Base-by-base conservation (phyloP, 768 basidiomycete genomes). In the Leccinum rimulosum region DNA sequence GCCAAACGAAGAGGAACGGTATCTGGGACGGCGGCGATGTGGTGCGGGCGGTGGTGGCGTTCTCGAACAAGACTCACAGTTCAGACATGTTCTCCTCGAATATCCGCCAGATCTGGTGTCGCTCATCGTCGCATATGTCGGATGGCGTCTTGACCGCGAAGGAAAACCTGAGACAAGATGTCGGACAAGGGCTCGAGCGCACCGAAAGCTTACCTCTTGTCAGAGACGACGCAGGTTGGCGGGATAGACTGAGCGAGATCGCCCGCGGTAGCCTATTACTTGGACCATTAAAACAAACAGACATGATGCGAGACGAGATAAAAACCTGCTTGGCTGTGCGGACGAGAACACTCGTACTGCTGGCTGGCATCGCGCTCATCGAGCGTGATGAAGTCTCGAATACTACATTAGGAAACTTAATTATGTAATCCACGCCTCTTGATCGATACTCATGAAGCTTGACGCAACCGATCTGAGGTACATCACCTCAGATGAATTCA, bases 381-480 rank as follows among this genome's bases (percentile, higher is more conserved):
- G 25, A 25, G 25, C 25, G n/a, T 7, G 15, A 38, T 38, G 1
- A n/a, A 43, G n/a, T 43, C 40, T 43, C 40, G 17, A n/a, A 43
- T 19, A 11, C 45, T 22, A n/a, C 43, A n/a, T 22, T 47, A 47
- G 45, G 19, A 19, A 31, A 12, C 6, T n/a, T 40, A 38, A 10
- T 45, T 17, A 47, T 40, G 12, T 31, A n/a, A 51, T 15, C 54
- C 57, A 58, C 59, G 53, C 51, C 8, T 36, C 49, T 40, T 52
- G 56, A 49, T 31, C 33, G 27, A 19, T 17, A 49, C 48, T 31
- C 53, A 97, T 97, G 95, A 95, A 92, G 78, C 82, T 98, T 54
- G 94, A 97, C 73, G 93, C 91, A 22, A 94, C 92, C 19, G 97
- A 98, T 78, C 80, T 99, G 60, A 80, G 96, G 74, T 99, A 98